These are phyloP conservation scores for Penicillium mononematosum DNA, from an alignment of 495 filamentous ascomycete species.

Conservation along the genomic window DNA sequence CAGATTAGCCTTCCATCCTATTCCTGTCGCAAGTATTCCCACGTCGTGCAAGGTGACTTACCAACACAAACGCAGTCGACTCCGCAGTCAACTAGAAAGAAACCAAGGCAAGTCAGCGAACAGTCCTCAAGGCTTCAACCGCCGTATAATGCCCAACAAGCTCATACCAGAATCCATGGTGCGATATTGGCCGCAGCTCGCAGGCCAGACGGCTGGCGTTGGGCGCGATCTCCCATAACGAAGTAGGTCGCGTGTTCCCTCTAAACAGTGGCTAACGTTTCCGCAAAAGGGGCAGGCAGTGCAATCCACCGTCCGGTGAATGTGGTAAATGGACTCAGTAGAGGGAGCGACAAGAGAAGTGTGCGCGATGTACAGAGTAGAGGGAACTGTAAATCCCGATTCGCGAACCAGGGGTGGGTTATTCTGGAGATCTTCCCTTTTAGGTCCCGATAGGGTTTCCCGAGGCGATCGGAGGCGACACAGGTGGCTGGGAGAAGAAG, in stretches of 20 bases:
- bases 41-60: conserved; percentile 22
- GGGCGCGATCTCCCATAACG: conserved; percentile 40
- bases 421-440: conserved; percentile 17
- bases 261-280: conserved; percentile 14
- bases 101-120: conserved; percentile 22
- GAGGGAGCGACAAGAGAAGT: background rate
- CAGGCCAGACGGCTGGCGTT: conserved; percentile 45
- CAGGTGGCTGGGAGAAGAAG: conserved; percentile 18
- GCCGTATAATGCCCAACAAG: background rate
- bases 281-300: conserved; percentile 6
- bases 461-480: conserved; percentile 25
- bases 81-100: conserved; percentile 39
- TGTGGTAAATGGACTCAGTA: background rate
- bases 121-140: background rate
- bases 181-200: conserved; percentile 74
- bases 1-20: conserved; percentile 16
- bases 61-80: conserved; percentile 43
- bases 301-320: background rate
- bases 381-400: conserved; percentile 1
- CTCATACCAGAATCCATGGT: conserved; percentile 72
- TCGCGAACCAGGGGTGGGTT: conserved; percentile 12
- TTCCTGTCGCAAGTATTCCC: background rate
- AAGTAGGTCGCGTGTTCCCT: conserved; percentile 13
- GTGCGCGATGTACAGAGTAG: background rate
- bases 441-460: conserved; percentile 22